Evolutionary conservation across 2,329 filamentous ascomycete species (phyloP), one percentile per base, ranked within the genome.

Genomic region (Cadophora malorum): DNA sequence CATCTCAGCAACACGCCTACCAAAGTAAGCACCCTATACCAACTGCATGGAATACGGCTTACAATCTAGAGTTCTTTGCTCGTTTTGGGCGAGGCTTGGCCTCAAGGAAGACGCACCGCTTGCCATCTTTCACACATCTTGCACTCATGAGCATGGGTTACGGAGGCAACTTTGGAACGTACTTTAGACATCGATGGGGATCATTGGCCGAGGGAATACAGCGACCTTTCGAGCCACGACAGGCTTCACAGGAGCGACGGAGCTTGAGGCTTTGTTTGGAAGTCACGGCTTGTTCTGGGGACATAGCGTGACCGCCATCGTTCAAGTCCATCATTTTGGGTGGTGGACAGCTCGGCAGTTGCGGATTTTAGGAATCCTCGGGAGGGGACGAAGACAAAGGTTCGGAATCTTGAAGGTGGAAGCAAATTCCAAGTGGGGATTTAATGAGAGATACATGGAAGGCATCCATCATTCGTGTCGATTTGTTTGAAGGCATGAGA

Each of bases 141-240:
- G 35, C 12, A 35, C 47, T 45, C 7, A 7, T 47, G 21, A 64
- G 59, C 49, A 65, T 16, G 21, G 16, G 45, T 63, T 19, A 58
- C 62, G 45, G 6, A 19, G 16, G 5, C 16, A 2, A 21, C 14
- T 14, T 8, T n/a, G 41, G 6, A 33, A 63, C n/a, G 68, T 79
- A 86, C 85, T 84, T 83, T 76, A 81, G 82, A 74, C 85, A 88
- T 33, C 85, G 83, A 10, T 81, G 50, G 14, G 53, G 81, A 6
- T 80, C 76, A 71, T 83, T 81, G 21, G 80, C 78, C 67, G 83
- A 83, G 3, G 82, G 77, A 66, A 82, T 81, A 70, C 85, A 88
- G 68, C 83, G 84, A 25, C 86, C 79, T 78, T 87, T 88, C 66
- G 83, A 82, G 3, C 76, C 79, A 63, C 85, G 79, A 70, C 85